Evolutionary conservation across 441 rosid species (phyloP).

Genomic region (Flueggea neowawraea): DNA sequence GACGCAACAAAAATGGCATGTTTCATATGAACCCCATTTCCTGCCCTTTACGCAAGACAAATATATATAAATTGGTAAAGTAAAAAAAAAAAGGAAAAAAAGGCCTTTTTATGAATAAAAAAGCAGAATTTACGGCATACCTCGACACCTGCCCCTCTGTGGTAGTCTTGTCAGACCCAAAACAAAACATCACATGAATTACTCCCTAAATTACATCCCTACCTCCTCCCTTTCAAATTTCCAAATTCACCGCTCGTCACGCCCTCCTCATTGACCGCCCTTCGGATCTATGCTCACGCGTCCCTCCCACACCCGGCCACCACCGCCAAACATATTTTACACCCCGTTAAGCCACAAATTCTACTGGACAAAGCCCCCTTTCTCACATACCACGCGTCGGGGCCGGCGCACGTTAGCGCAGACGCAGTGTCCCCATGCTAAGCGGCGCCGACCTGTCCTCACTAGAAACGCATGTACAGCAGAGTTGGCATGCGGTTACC

Average conservation of each 20-base stretch:
- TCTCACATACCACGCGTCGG: too few species aligned
- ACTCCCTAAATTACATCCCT: not conserved
- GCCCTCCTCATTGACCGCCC: not conserved
- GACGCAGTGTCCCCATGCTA: too few species aligned
- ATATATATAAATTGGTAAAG: not conserved
- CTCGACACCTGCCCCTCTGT: constrained; percentile 87
- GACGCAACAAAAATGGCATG: not conserved
- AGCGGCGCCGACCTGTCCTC: too few species aligned
- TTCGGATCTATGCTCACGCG: not conserved
- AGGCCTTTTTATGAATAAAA: not conserved
- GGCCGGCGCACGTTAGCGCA: too few species aligned
- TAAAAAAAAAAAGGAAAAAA: not conserved
- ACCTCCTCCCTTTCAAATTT: not conserved
- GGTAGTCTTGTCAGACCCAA: constrained; percentile 51
- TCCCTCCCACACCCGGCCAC: not conserved
- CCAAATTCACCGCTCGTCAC: not conserved
- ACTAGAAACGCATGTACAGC: too few species aligned
- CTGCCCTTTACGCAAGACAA: too few species aligned
- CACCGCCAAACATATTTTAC: too few species aligned
- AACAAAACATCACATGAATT: too few species aligned
- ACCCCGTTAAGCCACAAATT: too few species aligned
- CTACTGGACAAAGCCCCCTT: too few species aligned
- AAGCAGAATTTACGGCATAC: constrained; percentile 19
- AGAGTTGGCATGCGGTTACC: too few species aligned
- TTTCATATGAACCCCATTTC: too few species aligned